A percentile compares a stretch with the other conserved stretches of the same genome.
Conservation (phyloP, 768 basidiomycete species). For the Kwoniella sp. region DNA sequence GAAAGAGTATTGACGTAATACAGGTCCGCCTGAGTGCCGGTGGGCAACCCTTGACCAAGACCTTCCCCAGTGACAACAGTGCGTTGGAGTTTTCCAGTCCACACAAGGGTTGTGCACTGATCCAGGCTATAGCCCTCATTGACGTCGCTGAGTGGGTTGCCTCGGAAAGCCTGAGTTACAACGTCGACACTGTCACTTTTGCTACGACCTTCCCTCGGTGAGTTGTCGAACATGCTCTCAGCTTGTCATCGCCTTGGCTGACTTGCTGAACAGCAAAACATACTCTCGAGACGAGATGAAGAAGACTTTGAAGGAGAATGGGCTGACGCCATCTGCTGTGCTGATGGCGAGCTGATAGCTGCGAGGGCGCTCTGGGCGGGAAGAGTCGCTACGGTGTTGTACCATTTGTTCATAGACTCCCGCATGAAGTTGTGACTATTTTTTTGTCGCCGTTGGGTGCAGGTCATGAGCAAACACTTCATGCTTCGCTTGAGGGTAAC, state of each 20-base stretch:
- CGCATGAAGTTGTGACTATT: too few species aligned
- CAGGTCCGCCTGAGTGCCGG: conserved; percentile 79
- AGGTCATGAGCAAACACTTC: too few species aligned
- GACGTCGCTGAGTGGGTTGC: conserved; percentile 87
- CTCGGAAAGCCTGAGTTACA: conserved; percentile 63
- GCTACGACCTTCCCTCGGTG: conserved; percentile 82
- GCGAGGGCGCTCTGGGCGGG: too few species aligned
- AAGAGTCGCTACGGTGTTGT: too few species aligned
- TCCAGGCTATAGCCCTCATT: conserved; percentile 58
- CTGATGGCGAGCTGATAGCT: conserved; percentile 37
- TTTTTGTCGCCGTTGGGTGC: too few species aligned
- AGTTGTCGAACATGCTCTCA: conserved; percentile 23
- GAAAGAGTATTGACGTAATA: neutral
- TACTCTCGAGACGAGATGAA: conserved; percentile 69
- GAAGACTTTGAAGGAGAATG: conserved; percentile 75
- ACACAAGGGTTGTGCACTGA: neutral
- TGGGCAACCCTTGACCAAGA: conserved; percentile 66
- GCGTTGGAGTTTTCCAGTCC: conserved; percentile 6
- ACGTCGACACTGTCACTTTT: conserved; percentile 73
- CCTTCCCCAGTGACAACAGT: conserved; percentile 46
- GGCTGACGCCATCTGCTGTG: conserved; percentile 86
- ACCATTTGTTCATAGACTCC: too few species aligned
- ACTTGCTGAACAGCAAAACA: conserved; percentile 60
- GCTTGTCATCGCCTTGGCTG: neutral
- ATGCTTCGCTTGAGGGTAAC: too few species aligned